Percentiles rank a stretch among this genome's conserved stretches.
phyloP scores from a whole-genome alignment of 805 yeast genomes.

The Candida ficus region DNA sequence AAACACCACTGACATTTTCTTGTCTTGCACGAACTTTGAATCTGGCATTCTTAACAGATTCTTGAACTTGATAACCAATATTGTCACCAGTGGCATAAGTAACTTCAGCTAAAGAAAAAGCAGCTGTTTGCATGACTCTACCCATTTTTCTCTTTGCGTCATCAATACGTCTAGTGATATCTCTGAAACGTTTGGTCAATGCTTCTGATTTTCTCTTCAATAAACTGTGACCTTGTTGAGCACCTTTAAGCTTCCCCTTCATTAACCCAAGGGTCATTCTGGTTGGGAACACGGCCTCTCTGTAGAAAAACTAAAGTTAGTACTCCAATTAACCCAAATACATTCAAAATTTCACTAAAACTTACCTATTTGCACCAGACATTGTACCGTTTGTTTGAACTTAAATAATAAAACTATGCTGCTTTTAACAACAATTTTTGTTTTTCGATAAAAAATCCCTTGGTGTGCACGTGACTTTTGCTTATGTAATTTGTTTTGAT shows the following conservation, averaged over 20 bases:
- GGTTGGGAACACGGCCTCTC: conserved; percentile 96
- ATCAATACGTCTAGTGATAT: conserved; percentile 88
- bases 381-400: conserved; percentile 1
- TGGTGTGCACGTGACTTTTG: not conserved
- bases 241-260: conserved; percentile 96
- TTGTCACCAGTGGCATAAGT: conserved; percentile 97
- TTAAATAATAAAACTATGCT: not conserved
- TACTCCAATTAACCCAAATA: not conserved
- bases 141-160: conserved; percentile 93
- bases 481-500: not conserved
- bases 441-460: not conserved
- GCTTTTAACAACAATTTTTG: conserved; percentile 1
- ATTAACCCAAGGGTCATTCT: conserved; percentile 94
- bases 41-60: conserved; percentile 84
- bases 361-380: conserved; percentile 23
- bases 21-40: conserved; percentile 88
- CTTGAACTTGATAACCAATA: conserved; percentile 93
- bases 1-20: conserved; percentile 95
- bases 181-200: conserved; percentile 91
- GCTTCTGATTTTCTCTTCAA: conserved; percentile 96
- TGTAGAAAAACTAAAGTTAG: conserved; percentile 20
- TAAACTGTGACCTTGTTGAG: conserved; percentile 91
- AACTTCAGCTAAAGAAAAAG: conserved; percentile 95
- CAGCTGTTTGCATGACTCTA: conserved; percentile 96
- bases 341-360: not conserved